Conservation (phyloP, 2,329 filamentous ascomycete genomes). For the Diaporthe citri region DNA sequence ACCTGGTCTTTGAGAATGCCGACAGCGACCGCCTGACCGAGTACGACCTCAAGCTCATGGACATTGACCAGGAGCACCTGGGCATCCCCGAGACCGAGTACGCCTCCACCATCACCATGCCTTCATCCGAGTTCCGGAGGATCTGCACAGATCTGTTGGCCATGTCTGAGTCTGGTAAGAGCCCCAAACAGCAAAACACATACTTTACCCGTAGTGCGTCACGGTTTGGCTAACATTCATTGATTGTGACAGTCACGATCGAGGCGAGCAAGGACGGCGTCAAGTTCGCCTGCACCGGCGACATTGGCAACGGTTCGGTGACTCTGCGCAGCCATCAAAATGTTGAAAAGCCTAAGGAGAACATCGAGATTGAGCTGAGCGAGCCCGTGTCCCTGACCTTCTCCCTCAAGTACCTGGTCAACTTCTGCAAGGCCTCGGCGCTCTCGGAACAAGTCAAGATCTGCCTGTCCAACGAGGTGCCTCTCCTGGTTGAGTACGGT, state of each 20-base stretch:
- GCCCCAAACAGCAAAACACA: neutral
- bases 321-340: constrained; percentile 90
- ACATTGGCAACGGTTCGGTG: constrained; percentile 95
- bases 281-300: constrained; percentile 92
- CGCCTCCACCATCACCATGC: constrained; percentile 90
- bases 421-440: constrained; percentile 98
- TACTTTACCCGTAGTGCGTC: neutral
- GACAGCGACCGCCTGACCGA: constrained; percentile 93
- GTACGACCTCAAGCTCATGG: constrained; percentile 99
- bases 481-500: constrained; percentile 92
- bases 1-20: constrained; percentile 93
- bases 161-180: constrained; percentile 93
- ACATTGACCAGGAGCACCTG: constrained; percentile 99
- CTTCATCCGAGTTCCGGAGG: constrained; percentile 88
- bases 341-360: constrained; percentile 87
- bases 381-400: constrained; percentile 97
- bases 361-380: constrained; percentile 89
- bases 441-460: constrained; percentile 88
- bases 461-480: constrained; percentile 95
- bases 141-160: constrained; percentile 94
- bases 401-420: constrained; percentile 98
- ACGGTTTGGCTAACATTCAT: neutral
- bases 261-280: constrained; percentile 97
- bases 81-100: constrained; percentile 99
- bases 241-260: constrained; percentile 78